These are phyloP conservation scores for Calophaca sinica DNA, from an alignment of 306 rosid species.

Conservation along the genomic window DNA sequence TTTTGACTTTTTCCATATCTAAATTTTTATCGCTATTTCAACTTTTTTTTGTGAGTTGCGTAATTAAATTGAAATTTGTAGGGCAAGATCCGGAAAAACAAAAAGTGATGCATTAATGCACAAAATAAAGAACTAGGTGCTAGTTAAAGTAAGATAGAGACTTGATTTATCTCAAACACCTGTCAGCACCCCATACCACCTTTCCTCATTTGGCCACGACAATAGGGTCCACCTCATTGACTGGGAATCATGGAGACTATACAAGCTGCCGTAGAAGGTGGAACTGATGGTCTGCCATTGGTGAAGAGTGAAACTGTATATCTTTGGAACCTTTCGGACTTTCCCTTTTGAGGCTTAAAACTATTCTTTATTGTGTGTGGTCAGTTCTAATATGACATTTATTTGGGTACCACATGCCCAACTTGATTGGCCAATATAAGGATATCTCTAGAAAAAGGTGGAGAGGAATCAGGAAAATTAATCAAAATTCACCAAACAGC, in stretches of 20 bases:
- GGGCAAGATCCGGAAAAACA: background rate
- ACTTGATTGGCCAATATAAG: slow-evolving; percentile 51
- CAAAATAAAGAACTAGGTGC: background rate
- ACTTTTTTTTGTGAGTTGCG: background rate
- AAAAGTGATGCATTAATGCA: background rate
- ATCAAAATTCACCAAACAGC: slow-evolving; percentile 43
- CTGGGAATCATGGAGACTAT: slow-evolving; percentile 37
- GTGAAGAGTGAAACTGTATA: background rate
- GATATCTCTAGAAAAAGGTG: slow-evolving; percentile 38
- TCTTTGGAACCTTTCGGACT: slow-evolving; percentile 38
- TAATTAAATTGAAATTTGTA: background rate
- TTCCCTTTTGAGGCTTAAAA: slow-evolving; percentile 53
- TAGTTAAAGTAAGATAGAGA: slow-evolving; percentile 33
- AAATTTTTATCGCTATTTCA: no score
- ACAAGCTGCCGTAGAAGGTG: slow-evolving; percentile 39
- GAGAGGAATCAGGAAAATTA: slow-evolving; percentile 16
- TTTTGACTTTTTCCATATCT: no score
- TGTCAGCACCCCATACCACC: slow-evolving; percentile 61
- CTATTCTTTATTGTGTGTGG: slow-evolving; percentile 44
- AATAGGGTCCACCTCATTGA: slow-evolving; percentile 33
- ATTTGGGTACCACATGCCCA: slow-evolving; percentile 43
- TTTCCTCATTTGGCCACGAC: slow-evolving; percentile 44
- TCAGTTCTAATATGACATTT: slow-evolving; percentile 28
- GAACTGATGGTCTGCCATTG: slow-evolving; percentile 43
- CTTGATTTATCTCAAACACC: slow-evolving; percentile 39